Evolutionary conservation across 495 filamentous ascomycete species (phyloP), one percentile per base, ranked within the genome.

Genomic region (Penicillium herquei): DNA sequence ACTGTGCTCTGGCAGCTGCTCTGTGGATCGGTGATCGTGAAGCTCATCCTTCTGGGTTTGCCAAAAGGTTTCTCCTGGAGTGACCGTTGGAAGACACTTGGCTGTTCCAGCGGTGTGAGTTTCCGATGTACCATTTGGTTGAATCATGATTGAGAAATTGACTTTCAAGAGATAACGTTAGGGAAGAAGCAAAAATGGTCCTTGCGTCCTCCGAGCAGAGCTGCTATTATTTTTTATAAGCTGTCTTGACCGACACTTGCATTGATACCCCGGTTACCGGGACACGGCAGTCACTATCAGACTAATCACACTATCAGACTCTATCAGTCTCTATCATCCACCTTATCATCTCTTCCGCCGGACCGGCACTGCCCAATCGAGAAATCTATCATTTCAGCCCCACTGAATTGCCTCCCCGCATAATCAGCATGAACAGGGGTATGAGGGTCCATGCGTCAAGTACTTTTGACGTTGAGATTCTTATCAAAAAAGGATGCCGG

Each of bases 11-110:
- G 81, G 85, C 18, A 87, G 73, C 9, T 70, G 62, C 18, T 63
- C 56, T 40, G 68, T 73, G 31, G 76, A 77, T 34, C 80, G 77
- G 56, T 78, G 61, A 55, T 83, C 74, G 41, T 82, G 71, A 13
- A 89, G 69, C 9, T 70, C 67, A 44, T 83, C 75, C 9, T 77
- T 78, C 46, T 54, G 11, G 14, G 42, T 60, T 66, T 88, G 87
- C 88, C 88, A 91, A 72, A 86, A 89, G 37, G 81, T 82, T 31
- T 70, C 62, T 0, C 82, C 85, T 11, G 87, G 86, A 59, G 80
- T 80, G 7, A 70, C 63, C 39, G 58, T 64, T 6, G 85, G 85
- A 17, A 82, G 6, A 54, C 60, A 57, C 18, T 39, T 21, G 13
- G 51, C 26, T 12, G 50, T 49, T 17, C 54, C 54, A 37, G 54